Evolutionary conservation across 768 basidiomycete species (phyloP), one percentile per base, ranked within the genome.

Genomic region (Lactifluus pinguis): DNA sequence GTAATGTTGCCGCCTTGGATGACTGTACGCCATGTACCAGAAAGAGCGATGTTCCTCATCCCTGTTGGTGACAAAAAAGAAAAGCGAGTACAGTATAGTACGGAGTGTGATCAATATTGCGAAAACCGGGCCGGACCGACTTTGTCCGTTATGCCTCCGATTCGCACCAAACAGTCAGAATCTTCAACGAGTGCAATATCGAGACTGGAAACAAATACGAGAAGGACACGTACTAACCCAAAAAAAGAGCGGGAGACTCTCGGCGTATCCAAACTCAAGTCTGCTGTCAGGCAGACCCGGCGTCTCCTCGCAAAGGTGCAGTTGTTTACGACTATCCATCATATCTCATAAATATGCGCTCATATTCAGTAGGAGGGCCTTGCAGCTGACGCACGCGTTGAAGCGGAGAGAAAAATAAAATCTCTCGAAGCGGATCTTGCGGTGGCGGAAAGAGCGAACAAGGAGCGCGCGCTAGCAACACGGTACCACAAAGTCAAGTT

Each of bases 401-500:
- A 83, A 67, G 87, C 92, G 0, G 89, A 95, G 72, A 80, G 95
- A 50, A 78, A 89, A 59, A 69, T 90, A 44, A 86, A 82, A 67
- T 79, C 84, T 0, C 79, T 97, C 2, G 84, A 95, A 70, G 79
- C 74, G 7, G 92, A 93, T 66, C 77, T 94, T 14, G 79, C 75
- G 29, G 78, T 76, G 57, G 87, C 87, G 0, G 84, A 89, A 72
- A 68, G 71, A 25, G 77, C 79, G 39, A 79, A 79, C 50, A 86
- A 85, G 70, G 90, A 92, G 72, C 82, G 87, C 49, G 75, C 84
- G 47, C 76, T 90, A 67, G 89, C 90, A 0, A 73, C 80, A 44
- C 82, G 82, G 63, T 98, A 98, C 72, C 93, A 94, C 67, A 92
- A 85, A 76, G 76, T 94, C 68, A 95, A 92, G 72, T 98, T 98